phyloP scores from a whole-genome alignment of 345 rosid genomes.

The Populus alba region DNA sequence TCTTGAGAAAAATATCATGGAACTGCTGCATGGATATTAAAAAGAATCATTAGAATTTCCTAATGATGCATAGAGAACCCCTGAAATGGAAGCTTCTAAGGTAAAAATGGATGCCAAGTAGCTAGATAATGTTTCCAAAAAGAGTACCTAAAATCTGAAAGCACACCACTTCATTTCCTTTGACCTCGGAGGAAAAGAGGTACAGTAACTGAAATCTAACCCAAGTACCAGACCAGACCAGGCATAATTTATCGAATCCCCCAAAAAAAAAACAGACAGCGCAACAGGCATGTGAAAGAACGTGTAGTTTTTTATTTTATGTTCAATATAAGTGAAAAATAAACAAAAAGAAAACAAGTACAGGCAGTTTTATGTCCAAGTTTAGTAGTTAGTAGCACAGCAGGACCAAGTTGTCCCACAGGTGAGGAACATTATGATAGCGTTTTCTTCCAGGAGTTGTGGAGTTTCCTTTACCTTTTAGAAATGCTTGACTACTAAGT shows the following conservation, averaged over 20 bases:
- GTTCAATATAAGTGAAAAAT: background rate
- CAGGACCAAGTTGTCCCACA: background rate
- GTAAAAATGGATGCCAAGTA: background rate
- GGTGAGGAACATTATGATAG: background rate
- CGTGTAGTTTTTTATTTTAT: background rate
- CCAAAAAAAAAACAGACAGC: background rate
- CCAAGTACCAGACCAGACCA: no score
- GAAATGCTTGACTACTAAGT: conserved; percentile 21
- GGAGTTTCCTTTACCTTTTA: conserved; percentile 19
- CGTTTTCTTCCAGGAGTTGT: conserved; percentile 11
- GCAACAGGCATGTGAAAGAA: background rate
- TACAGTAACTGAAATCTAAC: background rate
- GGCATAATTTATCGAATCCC: background rate
- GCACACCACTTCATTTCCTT: background rate
- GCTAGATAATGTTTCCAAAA: background rate
- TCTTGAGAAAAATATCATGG: no score
- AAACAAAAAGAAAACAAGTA: no score
- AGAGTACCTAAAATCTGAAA: background rate
- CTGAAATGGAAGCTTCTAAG: background rate
- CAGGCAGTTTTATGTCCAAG: background rate
- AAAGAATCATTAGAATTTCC: no score
- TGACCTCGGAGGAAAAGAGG: background rate
- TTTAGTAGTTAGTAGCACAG: background rate
- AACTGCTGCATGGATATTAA: no score
- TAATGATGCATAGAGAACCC: no score